Conservation (phyloP, 441 rosid species). For the Populus hybrid region DNA sequence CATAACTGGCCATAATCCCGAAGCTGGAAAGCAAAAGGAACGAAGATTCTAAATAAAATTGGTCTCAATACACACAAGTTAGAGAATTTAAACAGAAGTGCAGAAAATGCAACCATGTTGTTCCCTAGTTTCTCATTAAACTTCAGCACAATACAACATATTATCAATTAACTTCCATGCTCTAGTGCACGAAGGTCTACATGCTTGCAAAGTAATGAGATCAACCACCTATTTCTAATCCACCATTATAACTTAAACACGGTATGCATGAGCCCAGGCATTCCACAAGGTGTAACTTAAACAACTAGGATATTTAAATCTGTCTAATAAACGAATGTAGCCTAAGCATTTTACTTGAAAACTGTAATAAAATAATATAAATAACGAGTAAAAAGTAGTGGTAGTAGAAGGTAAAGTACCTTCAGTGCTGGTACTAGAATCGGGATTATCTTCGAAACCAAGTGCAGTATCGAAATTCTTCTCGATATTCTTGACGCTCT, state of each 20-base stretch:
- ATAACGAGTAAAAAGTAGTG: not conserved
- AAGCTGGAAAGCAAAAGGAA: slow-evolving; percentile 34
- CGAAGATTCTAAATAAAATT: slow-evolving; percentile 3
- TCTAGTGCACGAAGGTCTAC: not conserved
- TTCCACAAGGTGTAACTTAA: slow-evolving; percentile 39
- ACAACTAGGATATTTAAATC: not conserved
- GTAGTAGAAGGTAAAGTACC: slow-evolving; percentile 25
- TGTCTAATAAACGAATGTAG: no score
- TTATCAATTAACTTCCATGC: no score
- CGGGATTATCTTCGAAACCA: slow-evolving; percentile 79
- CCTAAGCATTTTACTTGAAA: not conserved
- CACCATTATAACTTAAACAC: not conserved
- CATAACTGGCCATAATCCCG: slow-evolving; percentile 85
- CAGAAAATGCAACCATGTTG: no score
- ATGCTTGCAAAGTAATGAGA: not conserved
- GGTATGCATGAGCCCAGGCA: not conserved
- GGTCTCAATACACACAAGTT: not conserved
- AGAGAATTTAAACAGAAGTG: not conserved
- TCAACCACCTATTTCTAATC: not conserved
- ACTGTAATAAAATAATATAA: not conserved
- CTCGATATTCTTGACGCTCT: slow-evolving; percentile 98
- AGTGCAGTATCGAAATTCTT: slow-evolving; percentile 95
- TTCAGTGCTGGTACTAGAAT: slow-evolving; percentile 46
- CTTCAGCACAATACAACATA: not conserved
- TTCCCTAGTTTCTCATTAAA: not conserved